Evolutionary conservation across 2,329 filamentous ascomycete genomes (phyloP).

Genomic region (Aureobasidium sp.): DNA sequence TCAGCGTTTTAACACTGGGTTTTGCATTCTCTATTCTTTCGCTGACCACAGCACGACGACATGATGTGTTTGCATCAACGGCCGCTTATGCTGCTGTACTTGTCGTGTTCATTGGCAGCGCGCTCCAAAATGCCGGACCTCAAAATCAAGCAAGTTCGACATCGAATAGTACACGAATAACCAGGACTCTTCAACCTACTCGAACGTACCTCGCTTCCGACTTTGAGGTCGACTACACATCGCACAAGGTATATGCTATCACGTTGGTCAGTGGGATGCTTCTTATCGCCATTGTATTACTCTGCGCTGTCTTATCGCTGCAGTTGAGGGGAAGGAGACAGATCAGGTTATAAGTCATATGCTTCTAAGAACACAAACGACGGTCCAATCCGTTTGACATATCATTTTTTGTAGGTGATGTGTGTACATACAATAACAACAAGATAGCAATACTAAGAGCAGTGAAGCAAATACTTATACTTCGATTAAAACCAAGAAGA

Average conservation of each 20-base stretch:
- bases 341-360: not conserved
- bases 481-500: not conserved
- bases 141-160: not conserved
- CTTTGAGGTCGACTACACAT: not conserved
- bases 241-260: not conserved
- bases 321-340: not conserved
- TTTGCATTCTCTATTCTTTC: not conserved
- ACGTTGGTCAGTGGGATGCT: not conserved
- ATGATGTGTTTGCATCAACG: conserved; percentile 1
- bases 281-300: not conserved
- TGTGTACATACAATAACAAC: no score
- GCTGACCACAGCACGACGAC: not conserved
- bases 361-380: no score
- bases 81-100: conserved; percentile 39
- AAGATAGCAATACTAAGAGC: no score
- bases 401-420: no score
- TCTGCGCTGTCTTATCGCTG: not conserved
- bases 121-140: not conserved
- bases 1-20: not conserved
- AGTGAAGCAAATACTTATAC: not conserved
- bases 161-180: not conserved
- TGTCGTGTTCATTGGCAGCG: conserved; percentile 49
- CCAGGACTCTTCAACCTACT: not conserved
- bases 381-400: no score
- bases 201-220: not conserved